Percentiles rank a stretch among this genome's conserved stretches.
Evolutionary conservation across 2,329 filamentous ascomycete species (phyloP).

Genomic region (Camptophora hylomeconis): DNA sequence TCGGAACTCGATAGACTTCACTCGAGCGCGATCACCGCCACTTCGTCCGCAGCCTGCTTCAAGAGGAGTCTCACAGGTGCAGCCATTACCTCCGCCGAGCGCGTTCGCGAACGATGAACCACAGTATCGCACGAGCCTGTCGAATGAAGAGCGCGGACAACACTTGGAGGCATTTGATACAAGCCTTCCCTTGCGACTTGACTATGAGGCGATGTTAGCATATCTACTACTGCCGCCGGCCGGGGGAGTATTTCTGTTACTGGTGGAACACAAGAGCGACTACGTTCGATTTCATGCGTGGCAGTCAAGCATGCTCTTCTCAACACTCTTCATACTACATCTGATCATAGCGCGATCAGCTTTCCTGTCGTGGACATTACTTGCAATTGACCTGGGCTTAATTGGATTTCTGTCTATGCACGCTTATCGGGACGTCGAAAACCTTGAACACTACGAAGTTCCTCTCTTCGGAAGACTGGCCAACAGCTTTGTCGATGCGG

Average conservation of each 20-base stretch:
- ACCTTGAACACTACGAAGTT: conserved; percentile 61
- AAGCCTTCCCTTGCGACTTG: conserved; percentile 70
- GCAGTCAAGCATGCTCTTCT: conserved; percentile 80
- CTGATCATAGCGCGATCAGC: conserved; percentile 75
- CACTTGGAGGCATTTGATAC: conserved; percentile 76
- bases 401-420: conserved; percentile 65
- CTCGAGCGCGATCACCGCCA: conserved; percentile 40
- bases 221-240: conserved; percentile 77
- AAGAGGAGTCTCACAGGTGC: conserved; percentile 29
- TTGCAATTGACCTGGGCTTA: conserved; percentile 59
- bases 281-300: conserved; percentile 97
- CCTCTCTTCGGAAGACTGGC: conserved; percentile 77
- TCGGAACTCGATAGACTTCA: conserved; percentile 36
- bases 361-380: conserved; percentile 71
- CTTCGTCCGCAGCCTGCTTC: conserved; percentile 30
- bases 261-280: conserved; percentile 88
- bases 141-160: conserved; percentile 38
- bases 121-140: conserved; percentile 26
- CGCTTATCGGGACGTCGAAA: conserved; percentile 71
- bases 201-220: conserved; percentile 81
- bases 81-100: conserved; percentile 27
- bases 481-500: conserved; percentile 81
- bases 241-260: conserved; percentile 69
- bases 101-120: conserved; percentile 22
- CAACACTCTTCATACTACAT: conserved; percentile 56